phyloP scores from a whole-genome alignment of 1,284 basidiomycete species.

The Leccinum pallidistipes region DNA sequence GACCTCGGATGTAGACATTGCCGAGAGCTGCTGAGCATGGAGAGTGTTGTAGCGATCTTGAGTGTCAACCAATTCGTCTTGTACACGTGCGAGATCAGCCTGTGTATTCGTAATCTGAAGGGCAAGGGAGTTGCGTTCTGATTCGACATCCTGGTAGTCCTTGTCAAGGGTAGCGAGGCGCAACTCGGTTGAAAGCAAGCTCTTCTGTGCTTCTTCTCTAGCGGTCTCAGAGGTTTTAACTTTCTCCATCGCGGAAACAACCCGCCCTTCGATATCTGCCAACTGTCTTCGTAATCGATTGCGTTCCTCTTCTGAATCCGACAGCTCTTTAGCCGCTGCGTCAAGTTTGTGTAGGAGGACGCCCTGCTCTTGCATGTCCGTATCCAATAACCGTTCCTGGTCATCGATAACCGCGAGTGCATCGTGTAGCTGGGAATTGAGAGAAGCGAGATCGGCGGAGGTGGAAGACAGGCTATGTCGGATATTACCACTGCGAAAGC shows the following conservation, averaged over 20 bases:
- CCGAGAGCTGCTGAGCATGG: conserved; percentile 61
- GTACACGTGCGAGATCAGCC: conserved; percentile 51
- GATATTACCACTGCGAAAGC: conserved; percentile 40
- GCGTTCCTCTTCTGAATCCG: conserved; percentile 20
- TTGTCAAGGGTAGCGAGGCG: conserved; percentile 42
- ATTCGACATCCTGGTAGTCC: conserved; percentile 52
- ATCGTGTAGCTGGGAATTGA: conserved; percentile 17
- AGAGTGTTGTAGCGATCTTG: conserved; percentile 59
- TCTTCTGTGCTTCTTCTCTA: conserved; percentile 39
- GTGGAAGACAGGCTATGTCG: conserved; percentile 27
- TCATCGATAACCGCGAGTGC: conserved; percentile 18
- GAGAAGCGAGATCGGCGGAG: conserved; percentile 15
- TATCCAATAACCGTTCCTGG: conserved; percentile 11
- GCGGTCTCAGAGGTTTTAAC: conserved; percentile 34
- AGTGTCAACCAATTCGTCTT: conserved; percentile 52
- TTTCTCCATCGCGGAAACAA: conserved; percentile 33
- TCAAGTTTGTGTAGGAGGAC: conserved; percentile 20
- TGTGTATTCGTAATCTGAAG: conserved; percentile 64
- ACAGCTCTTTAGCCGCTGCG: conserved; percentile 16
- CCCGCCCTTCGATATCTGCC: conserved; percentile 31
- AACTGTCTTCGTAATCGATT: conserved; percentile 15
- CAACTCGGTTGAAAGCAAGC: conserved; percentile 21
- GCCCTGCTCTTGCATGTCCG: conserved; percentile 11
- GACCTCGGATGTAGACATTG: conserved; percentile 56
- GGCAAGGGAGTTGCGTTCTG: conserved; percentile 59